Evolutionary conservation across 331 rosid genomes (phyloP), one percentile per base, ranked within the genome.

Genomic region (Quercus lobata): DNA sequence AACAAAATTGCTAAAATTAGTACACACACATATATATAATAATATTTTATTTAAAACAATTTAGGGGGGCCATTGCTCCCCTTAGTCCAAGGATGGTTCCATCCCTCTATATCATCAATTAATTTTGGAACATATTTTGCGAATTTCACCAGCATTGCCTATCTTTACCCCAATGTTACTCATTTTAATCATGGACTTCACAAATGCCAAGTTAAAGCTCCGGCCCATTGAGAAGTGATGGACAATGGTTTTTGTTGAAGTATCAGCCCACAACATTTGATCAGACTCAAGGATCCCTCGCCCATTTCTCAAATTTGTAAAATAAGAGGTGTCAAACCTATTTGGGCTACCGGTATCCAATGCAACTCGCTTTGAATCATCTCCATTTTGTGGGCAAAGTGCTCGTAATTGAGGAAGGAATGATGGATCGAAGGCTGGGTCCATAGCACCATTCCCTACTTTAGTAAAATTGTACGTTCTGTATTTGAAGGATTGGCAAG

Each of bases 131-230:
- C 88, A 87, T 46, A 87, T 25, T 8, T 25, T 85, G 3, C 88
- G 84, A 46, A 87, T 76, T 62, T 87, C 90, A 41, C 86, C 86
- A 6, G 52, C 57, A 54, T 30, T 73, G 0, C 81, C 81, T 2
- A 79, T 58, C 19, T 87, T 87, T 7, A 81, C 57, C 1, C 72
- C 88, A 4, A 84, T 79, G 7, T 69, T 87, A n/a, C 88, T 73
- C 90, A 87, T 84, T 76, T 87, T 87, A 21, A 84, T 84, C 90
- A 87, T 84, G 9, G 90, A 81, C 53, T 11, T 84, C 1, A 78
- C 88, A 10, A 87, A 84, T 71, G 84, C 88, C 4, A 71, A 6
- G 6, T 74, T 79, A 46, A 87, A 87, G 21, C 27, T 76, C 37
- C 76, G 24, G 1, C 84, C 81, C 29, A 79, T 81, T 78, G 81